These are phyloP conservation scores for Colletotrichum musicola DNA, from an alignment of 2,329 filamentous ascomycete genomes.

Conservation along the genomic window DNA sequence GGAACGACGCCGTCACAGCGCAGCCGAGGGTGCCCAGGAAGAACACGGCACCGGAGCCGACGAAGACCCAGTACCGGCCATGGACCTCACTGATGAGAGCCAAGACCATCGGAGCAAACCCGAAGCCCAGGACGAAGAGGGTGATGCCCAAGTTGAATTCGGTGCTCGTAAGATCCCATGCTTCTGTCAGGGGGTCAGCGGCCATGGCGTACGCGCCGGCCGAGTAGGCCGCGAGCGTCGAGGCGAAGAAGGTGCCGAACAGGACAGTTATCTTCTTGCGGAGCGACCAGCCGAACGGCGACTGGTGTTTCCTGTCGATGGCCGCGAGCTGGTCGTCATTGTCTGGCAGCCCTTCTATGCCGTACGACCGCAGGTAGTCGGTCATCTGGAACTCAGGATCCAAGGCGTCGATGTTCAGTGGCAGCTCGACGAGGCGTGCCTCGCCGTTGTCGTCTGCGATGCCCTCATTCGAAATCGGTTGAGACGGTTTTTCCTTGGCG, in stretches of 20 bases:
- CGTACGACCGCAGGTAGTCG: constrained; percentile 3
- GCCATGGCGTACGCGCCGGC: constrained; percentile 74
- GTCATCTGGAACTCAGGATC: not conserved
- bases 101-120: constrained; percentile 85
- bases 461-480: not conserved
- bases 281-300: constrained; percentile 26
- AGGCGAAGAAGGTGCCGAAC: constrained; percentile 53
- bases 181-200: constrained; percentile 62
- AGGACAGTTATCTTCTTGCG: constrained; percentile 42
- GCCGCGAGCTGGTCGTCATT: not conserved
- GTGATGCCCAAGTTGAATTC: constrained; percentile 79
- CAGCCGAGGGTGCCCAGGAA: constrained; percentile 79
- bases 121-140: constrained; percentile 85
- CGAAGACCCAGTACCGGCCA: constrained; percentile 85
- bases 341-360: not conserved
- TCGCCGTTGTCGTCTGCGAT: too few species aligned
- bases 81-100: constrained; percentile 91
- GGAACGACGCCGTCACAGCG: constrained; percentile 75
- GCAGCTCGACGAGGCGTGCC: not conserved
- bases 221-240: constrained; percentile 72
- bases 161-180: constrained; percentile 69
- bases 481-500: not conserved
- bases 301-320: constrained; percentile 16
- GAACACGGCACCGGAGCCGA: constrained; percentile 79
- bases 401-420: constrained; percentile 16